Evolutionary conservation across 129 eudicot species (phyloP).

Genomic region (Escallonia herrerae): DNA sequence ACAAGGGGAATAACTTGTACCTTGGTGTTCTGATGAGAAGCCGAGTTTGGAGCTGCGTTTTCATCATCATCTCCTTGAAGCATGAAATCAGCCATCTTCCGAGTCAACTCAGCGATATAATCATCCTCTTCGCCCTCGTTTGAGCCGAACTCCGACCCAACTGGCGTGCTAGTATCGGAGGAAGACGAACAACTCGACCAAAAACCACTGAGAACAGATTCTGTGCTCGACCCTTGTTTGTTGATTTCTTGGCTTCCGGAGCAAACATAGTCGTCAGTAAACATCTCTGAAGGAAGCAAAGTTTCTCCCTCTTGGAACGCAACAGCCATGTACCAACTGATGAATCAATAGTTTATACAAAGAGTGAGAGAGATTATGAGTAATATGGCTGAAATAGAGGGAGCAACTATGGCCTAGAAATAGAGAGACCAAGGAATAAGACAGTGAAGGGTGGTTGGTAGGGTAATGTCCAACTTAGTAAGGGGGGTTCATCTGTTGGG

Average conservation of each 20-base stretch:
- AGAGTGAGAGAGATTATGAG: neutral
- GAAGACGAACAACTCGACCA: conserved; percentile 42
- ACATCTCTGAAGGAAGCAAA: conserved; percentile 2
- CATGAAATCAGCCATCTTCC: conserved; percentile 74
- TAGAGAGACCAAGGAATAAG: neutral
- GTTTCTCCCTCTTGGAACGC: conserved; percentile 14
- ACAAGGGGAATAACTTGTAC: neutral
- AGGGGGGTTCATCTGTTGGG: conserved; percentile 14
- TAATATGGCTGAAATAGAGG: neutral
- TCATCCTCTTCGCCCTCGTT: conserved; percentile 43
- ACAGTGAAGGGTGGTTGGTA: conserved; percentile 14
- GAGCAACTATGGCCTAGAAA: neutral
- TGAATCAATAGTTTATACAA: neutral
- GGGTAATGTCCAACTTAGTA: conserved; percentile 14
- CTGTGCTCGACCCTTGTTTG: conserved; percentile 18
- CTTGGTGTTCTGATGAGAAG: conserved; percentile 14
- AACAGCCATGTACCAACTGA: conserved; percentile 4
- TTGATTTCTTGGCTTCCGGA: conserved; percentile 8
- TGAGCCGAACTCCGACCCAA: conserved; percentile 52
- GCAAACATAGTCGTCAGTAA: neutral
- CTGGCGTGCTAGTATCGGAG: conserved; percentile 37
- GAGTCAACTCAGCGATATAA: conserved; percentile 67
- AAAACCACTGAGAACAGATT: conserved; percentile 34
- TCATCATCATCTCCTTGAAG: conserved; percentile 49
- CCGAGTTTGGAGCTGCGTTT: conserved; percentile 3